These are phyloP conservation scores for Leccinum pellstonianum DNA, from an alignment of 768 basidiomycete species.

Conservation along the genomic window DNA sequence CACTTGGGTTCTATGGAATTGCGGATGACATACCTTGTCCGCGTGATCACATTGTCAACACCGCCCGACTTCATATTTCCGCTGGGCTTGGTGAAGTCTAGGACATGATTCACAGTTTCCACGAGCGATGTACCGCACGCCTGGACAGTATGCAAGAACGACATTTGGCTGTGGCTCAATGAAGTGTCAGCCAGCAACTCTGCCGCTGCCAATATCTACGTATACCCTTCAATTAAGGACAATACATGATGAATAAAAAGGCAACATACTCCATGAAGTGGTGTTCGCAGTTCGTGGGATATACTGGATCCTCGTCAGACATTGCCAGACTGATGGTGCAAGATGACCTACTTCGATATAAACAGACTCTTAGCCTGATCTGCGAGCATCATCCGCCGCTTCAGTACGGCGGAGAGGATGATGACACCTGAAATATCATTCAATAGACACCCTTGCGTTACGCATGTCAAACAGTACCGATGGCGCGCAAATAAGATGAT, in stretches of 20 bases:
- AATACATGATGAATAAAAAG: neutral
- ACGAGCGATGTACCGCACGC: constrained; percentile 94
- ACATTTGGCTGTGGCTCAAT: constrained; percentile 77
- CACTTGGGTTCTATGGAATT: constrained; percentile 1
- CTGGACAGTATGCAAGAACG: constrained; percentile 90
- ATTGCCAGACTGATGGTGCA: too few relatives aligned
- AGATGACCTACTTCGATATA: too few relatives aligned
- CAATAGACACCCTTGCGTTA: constrained; percentile 1
- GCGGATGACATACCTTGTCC: constrained; percentile 50
- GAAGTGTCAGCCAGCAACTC: constrained; percentile 82
- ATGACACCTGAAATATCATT: constrained; percentile 63
- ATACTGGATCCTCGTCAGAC: too few relatives aligned
- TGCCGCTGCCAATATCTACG: constrained; percentile 83
- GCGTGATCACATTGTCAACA: constrained; percentile 71
- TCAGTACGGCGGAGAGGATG: constrained; percentile 67
- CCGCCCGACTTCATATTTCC: constrained; percentile 80
- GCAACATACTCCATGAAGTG: constrained; percentile 75
- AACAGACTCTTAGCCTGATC: too few relatives aligned
- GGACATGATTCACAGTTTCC: constrained; percentile 94
- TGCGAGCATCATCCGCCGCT: too few relatives aligned
- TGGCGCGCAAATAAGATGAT: constrained; percentile 87
- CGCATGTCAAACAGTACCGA: constrained; percentile 46
- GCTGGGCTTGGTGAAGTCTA: constrained; percentile 94
- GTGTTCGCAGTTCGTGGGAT: too few relatives aligned
- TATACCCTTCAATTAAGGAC: constrained; percentile 2